Percentiles rank a stretch among this genome's conserved stretches.
Conservation (phyloP, 108 stramenopile species). For the Chaetoceros tenuissimus region DNA sequence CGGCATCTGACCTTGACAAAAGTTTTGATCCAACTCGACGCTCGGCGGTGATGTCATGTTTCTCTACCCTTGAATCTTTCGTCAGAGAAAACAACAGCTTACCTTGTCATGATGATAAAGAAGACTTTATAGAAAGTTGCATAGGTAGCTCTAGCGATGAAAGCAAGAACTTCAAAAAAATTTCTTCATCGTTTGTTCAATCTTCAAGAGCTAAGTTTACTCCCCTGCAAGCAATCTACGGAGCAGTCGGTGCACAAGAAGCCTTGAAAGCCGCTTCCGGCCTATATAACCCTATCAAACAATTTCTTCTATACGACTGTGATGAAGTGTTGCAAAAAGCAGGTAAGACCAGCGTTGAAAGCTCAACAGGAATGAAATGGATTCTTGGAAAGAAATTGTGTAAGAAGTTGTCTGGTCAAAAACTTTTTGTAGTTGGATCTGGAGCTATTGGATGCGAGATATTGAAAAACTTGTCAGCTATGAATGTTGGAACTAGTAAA, state of each 20-base stretch:
- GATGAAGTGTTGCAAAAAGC: slow-evolving; percentile 57
- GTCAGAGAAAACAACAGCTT: slow-evolving; percentile 33
- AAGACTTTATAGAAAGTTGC: slow-evolving; percentile 9
- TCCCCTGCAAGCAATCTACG: slow-evolving; percentile 67
- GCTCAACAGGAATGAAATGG: slow-evolving; percentile 21
- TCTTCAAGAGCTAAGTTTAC: slow-evolving; percentile 66
- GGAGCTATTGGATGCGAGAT: slow-evolving; percentile 99
- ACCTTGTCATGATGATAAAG: slow-evolving; percentile 16
- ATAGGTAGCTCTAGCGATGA: slow-evolving; percentile 2
- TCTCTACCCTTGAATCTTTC: slow-evolving; percentile 54
- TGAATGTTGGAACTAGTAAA: slow-evolving; percentile 56
- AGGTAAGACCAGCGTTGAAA: slow-evolving; percentile 1
- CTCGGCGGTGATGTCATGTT: slow-evolving; percentile 45
- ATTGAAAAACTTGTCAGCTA: slow-evolving; percentile 93
- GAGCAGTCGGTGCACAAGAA: slow-evolving; percentile 81
- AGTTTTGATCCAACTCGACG: slow-evolving; percentile 58
- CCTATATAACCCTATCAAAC: slow-evolving; percentile 76
- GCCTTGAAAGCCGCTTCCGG: slow-evolving; percentile 75
- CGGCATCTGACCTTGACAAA: slow-evolving; percentile 83
- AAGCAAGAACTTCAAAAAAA: not conserved
- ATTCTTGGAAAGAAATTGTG: slow-evolving; percentile 46
- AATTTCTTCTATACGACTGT: slow-evolving; percentile 85
- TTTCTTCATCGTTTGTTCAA: slow-evolving; percentile 25
- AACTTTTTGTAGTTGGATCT: slow-evolving; percentile 94
- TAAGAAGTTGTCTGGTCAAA: slow-evolving; percentile 31